Evolutionary conservation across 2,329 filamentous ascomycete species (phyloP), one percentile per base, ranked within the genome.

Genomic region (Cercospora brassicicola): DNA sequence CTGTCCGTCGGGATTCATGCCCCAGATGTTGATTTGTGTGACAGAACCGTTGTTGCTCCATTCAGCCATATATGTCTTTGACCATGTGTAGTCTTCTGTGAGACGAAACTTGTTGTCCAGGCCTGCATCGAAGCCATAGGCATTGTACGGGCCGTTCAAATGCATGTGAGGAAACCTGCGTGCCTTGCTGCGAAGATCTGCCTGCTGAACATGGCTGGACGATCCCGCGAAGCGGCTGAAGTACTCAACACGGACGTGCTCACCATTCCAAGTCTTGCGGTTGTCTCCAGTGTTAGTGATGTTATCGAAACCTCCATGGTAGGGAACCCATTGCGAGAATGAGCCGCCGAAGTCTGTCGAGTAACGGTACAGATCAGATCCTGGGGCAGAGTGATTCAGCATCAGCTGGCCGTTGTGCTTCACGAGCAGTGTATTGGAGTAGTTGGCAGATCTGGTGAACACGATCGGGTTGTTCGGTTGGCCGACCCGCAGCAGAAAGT

Each of bases 21-120:
- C 88, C 88, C 88, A 90, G 3, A 88, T 81, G 71, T 89, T 90
- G 68, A 89, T 78, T 71, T 89, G 87, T 59, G 86, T 82, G 62
- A 83, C 78, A 2, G 84, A 83, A 82, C 67, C 67, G 28, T 59
- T 61, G 23, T 65, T 67, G 4, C 87, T 87, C 84, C 86, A 90
- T 73, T 90, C 88, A 1, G 83, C 81, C 82, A 88, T 85, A 66
- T 88, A 86, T 64, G 85, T 81, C 71, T 85, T 85, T 31, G 82
- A 78, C 88, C 88, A 90, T 3, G 78, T 76, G 62, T 86, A 80
- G 20, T 76, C 73, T 1, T 79, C 76, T 26, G 79, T 79, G 31
- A 85, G 81, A 20, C 80, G 75, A 77, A 89, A 83, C 2, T 78
- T 70, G 63, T 87, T 87, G 2, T 80, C 75, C 26, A 89, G 73